A percentile compares a stretch with the other conserved stretches of the same genome.
These are phyloP conservation scores for Coccinonectria pachysandricola DNA, from an alignment of 2,329 filamentous ascomycete species.

Conservation along the genomic window DNA sequence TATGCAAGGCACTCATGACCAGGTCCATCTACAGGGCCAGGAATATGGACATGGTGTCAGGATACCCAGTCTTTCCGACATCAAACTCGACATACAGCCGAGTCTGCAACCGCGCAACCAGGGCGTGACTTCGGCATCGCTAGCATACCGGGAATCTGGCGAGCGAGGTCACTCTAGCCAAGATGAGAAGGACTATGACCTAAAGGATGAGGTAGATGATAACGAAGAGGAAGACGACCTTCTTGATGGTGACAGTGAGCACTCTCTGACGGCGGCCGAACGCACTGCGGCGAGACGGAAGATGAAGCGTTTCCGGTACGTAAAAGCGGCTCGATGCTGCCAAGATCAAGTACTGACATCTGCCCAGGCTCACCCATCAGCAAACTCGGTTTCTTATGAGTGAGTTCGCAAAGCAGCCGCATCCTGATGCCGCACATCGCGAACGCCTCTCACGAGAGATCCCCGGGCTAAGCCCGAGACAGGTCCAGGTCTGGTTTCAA, in stretches of 20 bases:
- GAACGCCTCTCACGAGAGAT: constrained; percentile 84
- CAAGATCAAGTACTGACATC: constrained; percentile 23
- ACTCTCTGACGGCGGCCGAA: constrained; percentile 43
- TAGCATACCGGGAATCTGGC: too few species aligned
- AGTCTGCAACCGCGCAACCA: too few species aligned
- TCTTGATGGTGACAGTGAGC: constrained; percentile 31
- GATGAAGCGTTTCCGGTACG: constrained; percentile 72
- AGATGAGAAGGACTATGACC: constrained; percentile 36
- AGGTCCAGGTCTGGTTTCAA: constrained; percentile 98
- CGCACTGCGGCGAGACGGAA: constrained; percentile 48
- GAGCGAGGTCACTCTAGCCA: too few species aligned
- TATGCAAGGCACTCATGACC: too few species aligned
- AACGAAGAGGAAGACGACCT: constrained; percentile 54
- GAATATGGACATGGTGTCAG: too few species aligned
- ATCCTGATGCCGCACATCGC: constrained; percentile 83
- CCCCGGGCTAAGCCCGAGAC: constrained; percentile 78
- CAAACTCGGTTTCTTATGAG: constrained; percentile 98
- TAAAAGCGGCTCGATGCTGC: neutral
- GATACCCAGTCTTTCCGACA: too few species aligned
- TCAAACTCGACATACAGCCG: too few species aligned
- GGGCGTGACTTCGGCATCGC: too few species aligned
- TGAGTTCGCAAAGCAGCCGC: constrained; percentile 89
- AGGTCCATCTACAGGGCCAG: too few species aligned
- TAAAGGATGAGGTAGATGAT: constrained; percentile 39
- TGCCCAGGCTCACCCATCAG: constrained; percentile 72